These are phyloP conservation scores for Aspergillaceae sp. DNA, from an alignment of 2,329 filamentous ascomycete genomes.

Conservation along the genomic window DNA sequence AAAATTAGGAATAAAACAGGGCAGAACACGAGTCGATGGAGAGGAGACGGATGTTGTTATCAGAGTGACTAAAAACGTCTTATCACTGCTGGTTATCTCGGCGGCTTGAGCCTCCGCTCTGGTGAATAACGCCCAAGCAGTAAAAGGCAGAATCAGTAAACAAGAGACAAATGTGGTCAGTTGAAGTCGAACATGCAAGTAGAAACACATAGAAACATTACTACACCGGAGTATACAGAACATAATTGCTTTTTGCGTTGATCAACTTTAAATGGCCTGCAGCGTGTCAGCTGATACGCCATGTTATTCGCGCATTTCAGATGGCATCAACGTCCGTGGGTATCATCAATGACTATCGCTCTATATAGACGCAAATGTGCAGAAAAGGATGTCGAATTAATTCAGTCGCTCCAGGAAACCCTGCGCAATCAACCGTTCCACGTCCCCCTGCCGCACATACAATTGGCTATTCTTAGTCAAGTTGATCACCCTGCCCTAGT, in stretches of 20 bases:
- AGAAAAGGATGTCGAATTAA: constrained; percentile 39
- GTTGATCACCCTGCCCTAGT: constrained; percentile 73
- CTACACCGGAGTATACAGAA: too few species aligned
- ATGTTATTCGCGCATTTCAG: neutral
- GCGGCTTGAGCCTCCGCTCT: too few species aligned
- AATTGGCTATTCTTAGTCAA: constrained; percentile 98
- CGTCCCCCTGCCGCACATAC: constrained; percentile 90
- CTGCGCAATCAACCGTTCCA: constrained; percentile 86
- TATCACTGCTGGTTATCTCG: neutral
- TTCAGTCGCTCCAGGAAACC: constrained; percentile 87
- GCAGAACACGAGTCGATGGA: neutral
- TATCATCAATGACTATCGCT: neutral
- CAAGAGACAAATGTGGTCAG: too few species aligned
- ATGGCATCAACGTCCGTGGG: neutral
- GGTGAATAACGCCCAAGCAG: too few species aligned
- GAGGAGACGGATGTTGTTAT: constrained; percentile 1
- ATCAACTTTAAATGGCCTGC: neutral
- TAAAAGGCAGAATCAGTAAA: too few species aligned
- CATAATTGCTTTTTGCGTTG: neutral
- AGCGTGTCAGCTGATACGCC: neutral
- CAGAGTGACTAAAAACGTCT: constrained; percentile 1
- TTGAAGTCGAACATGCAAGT: too few species aligned
- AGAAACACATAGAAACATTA: too few species aligned
- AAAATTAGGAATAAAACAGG: neutral
- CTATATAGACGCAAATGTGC: neutral